These are phyloP conservation scores for Tetrahymena malaccensis DNA, from an alignment of 73 alveolate genomes.

Conservation along the genomic window DNA sequence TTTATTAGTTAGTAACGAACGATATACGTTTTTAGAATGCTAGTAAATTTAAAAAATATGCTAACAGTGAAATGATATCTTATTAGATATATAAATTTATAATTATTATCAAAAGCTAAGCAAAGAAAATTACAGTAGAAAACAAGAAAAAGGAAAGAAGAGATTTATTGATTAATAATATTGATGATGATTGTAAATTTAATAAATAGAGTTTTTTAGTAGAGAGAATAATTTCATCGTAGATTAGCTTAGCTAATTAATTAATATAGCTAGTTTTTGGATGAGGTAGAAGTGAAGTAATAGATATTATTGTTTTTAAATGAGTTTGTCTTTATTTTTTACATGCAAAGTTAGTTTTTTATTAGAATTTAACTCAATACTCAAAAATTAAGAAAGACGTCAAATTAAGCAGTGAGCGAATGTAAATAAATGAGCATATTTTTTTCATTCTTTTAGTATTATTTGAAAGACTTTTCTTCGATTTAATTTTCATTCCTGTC, in stretches of 20 bases:
- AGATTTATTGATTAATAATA: not conserved
- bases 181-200: not conserved
- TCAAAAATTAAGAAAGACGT: too few species aligned
- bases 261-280: not conserved
- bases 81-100: too few species aligned
- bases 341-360: not conserved
- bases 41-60: too few species aligned
- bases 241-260: not conserved
- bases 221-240: not conserved
- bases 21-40: too few species aligned
- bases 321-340: not conserved
- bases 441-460: not conserved
- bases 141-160: not conserved
- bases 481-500: not conserved
- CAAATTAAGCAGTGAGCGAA: not conserved
- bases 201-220: not conserved
- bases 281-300: not conserved
- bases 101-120: not conserved
- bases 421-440: too few species aligned
- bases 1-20: too few species aligned
- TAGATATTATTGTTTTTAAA: not conserved
- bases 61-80: too few species aligned
- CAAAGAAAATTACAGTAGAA: not conserved
- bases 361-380: not conserved
- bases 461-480: not conserved